phyloP scores from a whole-genome alignment of 768 basidiomycete species.

The Xerocomellus chrysenteron region DNA sequence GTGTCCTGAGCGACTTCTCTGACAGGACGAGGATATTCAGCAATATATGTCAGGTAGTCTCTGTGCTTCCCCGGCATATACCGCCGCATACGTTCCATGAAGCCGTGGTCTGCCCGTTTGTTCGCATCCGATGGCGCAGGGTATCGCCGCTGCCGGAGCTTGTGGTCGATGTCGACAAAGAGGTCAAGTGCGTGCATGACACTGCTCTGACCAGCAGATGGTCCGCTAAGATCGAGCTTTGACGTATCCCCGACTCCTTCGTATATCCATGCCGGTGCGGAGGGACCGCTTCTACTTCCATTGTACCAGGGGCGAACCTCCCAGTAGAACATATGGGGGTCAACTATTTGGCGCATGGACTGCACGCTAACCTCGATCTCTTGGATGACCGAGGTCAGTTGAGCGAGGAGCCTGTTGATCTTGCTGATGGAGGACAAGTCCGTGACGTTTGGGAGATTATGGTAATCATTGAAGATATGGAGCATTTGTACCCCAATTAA shows the following conservation, averaged over 20 bases:
- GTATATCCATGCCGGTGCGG: constrained; percentile 65
- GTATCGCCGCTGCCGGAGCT: constrained; percentile 66
- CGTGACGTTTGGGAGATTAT: constrained; percentile 66
- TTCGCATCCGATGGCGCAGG: constrained; percentile 66
- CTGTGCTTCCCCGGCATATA: constrained; percentile 96
- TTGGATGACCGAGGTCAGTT: constrained; percentile 67
- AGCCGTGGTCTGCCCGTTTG: constrained; percentile 66
- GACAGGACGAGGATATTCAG: constrained; percentile 55
- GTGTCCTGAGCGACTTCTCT: constrained; percentile 59
- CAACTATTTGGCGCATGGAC: constrained; percentile 66
- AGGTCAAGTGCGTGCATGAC: constrained; percentile 85
- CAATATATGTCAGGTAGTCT: constrained; percentile 73
- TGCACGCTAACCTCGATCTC: constrained; percentile 70
- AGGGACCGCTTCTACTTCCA: constrained; percentile 64
- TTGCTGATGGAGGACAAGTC: constrained; percentile 64
- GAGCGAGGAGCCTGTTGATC: constrained; percentile 68
- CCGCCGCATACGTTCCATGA: constrained; percentile 90
- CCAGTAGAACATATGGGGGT: constrained; percentile 88
- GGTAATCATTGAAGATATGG: constrained; percentile 83
- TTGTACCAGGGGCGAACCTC: constrained; percentile 91
- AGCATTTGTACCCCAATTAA: constrained; percentile 84
- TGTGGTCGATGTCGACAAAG: constrained; percentile 88
- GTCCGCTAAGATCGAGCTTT: constrained; percentile 73
- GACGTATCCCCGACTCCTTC: constrained; percentile 66
- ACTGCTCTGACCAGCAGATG: constrained; percentile 92